Conservation (phyloP, 2,329 filamentous ascomycete genomes). For the Arthrobotrys pseudoclavata region DNA sequence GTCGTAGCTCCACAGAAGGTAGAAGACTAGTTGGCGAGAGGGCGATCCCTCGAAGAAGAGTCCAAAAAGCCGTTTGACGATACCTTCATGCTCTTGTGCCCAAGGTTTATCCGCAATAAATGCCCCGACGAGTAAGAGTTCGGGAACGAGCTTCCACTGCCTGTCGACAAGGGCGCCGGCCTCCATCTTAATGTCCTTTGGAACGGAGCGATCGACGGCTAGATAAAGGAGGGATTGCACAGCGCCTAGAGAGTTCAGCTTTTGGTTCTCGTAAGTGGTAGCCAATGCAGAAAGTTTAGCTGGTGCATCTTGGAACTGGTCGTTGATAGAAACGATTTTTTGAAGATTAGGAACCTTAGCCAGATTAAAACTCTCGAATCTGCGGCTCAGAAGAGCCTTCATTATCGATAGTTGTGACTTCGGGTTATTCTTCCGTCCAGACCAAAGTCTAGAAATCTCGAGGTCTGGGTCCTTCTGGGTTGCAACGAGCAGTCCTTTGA, state of each 20-base stretch:
- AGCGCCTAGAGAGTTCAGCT: slow-evolving; percentile 88
- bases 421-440: slow-evolving; percentile 85
- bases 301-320: slow-evolving; percentile 74
- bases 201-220: slow-evolving; percentile 66
- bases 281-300: slow-evolving; percentile 74
- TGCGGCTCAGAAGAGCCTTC: slow-evolving; percentile 83
- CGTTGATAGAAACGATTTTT: slow-evolving; percentile 76
- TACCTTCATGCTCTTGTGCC: slow-evolving; percentile 69
- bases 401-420: slow-evolving; percentile 95
- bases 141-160: slow-evolving; percentile 63
- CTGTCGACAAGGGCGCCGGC: slow-evolving; percentile 63
- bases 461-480: slow-evolving; percentile 71
- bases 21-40: slow-evolving; percentile 74
- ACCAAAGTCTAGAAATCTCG: slow-evolving; percentile 91
- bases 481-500: slow-evolving; percentile 76
- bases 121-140: slow-evolving; percentile 70
- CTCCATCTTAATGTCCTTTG: slow-evolving; percentile 62
- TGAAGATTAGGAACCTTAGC: slow-evolving; percentile 85
- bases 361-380: slow-evolving; percentile 82
- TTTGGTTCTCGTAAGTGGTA: slow-evolving; percentile 81
- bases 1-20: slow-evolving; percentile 92
- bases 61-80: slow-evolving; percentile 67
- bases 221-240: slow-evolving; percentile 77
- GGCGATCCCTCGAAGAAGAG: slow-evolving; percentile 64
- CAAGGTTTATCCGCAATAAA: slow-evolving; percentile 69